A percentile compares a stretch with the other conserved stretches of the same genome.
Evolutionary conservation across 2,329 filamentous ascomycete species (phyloP).

Genomic region (Blumeriella jaapii): DNA sequence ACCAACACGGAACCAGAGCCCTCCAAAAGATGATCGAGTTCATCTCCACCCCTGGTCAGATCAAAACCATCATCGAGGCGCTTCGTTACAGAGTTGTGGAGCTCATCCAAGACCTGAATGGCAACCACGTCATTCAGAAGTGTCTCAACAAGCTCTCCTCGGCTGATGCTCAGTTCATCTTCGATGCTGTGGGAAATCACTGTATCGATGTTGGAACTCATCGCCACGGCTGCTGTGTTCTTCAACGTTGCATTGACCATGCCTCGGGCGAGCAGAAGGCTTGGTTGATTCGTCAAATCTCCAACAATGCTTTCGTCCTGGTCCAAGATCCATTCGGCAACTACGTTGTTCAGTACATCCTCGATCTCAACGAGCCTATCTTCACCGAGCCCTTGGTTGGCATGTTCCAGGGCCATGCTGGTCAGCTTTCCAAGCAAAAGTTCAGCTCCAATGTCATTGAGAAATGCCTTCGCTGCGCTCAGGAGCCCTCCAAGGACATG

Average conservation of each 20-base stretch:
- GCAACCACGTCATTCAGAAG: slow-evolving; percentile 98
- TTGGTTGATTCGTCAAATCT: slow-evolving; percentile 78
- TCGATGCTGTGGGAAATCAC: slow-evolving; percentile 78
- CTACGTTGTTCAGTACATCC: slow-evolving; percentile 97
- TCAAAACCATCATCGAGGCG: slow-evolving; percentile 76
- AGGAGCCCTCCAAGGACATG: slow-evolving; percentile 60
- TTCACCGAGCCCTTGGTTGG: slow-evolving; percentile 85
- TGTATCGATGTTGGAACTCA: slow-evolving; percentile 91
- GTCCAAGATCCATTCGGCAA: slow-evolving; percentile 98
- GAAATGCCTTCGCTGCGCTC: slow-evolving; percentile 82
- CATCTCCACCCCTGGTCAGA: slow-evolving; percentile 75
- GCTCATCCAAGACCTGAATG: slow-evolving; percentile 93
- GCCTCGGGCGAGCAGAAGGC: slow-evolving; percentile 82
- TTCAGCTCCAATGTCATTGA: slow-evolving; percentile 99
- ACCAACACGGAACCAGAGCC: slow-evolving; percentile 93
- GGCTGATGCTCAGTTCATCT: slow-evolving; percentile 87
- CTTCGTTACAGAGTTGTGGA: slow-evolving; percentile 78
- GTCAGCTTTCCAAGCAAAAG: slow-evolving; percentile 77
- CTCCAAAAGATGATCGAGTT: slow-evolving; percentile 99
- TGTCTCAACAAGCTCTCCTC: slow-evolving; percentile 89
- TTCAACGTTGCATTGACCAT: slow-evolving; percentile 97
- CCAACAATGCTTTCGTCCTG: slow-evolving; percentile 72
- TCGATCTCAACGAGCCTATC: slow-evolving; percentile 76
- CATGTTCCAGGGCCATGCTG: slow-evolving; percentile 66
- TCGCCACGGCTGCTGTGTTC: slow-evolving; percentile 92